Conservation (phyloP, 352 stramenopile species). For the Thraustochytrium sp. region DNA sequence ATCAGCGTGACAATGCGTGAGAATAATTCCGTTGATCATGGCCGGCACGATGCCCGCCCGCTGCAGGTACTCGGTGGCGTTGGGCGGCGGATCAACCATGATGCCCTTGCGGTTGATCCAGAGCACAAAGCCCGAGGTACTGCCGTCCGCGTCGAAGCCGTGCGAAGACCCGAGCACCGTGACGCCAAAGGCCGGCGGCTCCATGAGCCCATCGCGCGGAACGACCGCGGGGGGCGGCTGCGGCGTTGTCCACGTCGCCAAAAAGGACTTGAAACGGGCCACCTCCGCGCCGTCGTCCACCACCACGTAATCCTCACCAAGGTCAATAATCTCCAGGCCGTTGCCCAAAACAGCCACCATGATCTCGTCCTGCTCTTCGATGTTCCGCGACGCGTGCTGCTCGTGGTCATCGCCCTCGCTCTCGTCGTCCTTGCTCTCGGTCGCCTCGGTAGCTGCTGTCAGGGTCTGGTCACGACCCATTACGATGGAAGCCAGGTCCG, state of each 20-base stretch:
- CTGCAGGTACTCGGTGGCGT: conserved; percentile 71
- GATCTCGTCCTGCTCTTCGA: neutral
- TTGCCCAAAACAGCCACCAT: conserved; percentile 16
- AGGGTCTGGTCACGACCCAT: too few species aligned
- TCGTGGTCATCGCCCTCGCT: neutral
- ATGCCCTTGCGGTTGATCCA: conserved; percentile 92
- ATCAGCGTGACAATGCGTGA: conserved; percentile 92
- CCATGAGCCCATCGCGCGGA: conserved; percentile 49
- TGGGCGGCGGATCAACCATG: conserved; percentile 92
- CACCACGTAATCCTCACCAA: neutral
- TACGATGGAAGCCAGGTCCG: too few species aligned
- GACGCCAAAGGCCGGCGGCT: conserved; percentile 87
- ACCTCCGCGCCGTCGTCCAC: conserved; percentile 10
- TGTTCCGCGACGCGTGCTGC: neutral
- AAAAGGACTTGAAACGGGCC: neutral
- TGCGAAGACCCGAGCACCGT: conserved; percentile 91
- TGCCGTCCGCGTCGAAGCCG: conserved; percentile 86
- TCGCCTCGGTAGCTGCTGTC: too few species aligned
- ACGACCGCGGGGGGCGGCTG: neutral
- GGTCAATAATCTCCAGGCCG: conserved; percentile 21
- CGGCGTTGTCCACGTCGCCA: neutral
- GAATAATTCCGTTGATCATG: conserved; percentile 90
- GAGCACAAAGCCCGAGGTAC: conserved; percentile 88
- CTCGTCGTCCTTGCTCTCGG: neutral
- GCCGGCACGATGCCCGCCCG: conserved; percentile 74